Evolutionary conservation across 2,329 filamentous ascomycete genomes (phyloP).

Genomic region (Chlorencoelia australis): DNA sequence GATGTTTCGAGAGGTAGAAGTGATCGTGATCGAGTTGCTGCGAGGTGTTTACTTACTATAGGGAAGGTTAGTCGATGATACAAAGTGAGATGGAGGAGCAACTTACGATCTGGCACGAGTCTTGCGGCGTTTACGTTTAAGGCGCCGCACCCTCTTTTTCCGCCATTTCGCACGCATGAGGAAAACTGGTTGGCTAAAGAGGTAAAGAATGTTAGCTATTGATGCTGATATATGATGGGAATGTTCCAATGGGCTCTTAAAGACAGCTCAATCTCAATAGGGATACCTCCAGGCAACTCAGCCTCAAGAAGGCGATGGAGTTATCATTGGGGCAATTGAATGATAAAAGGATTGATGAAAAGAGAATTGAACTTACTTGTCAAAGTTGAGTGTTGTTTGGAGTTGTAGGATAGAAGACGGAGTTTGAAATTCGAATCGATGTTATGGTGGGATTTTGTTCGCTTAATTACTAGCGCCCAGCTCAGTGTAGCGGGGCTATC

Average conservation of each 20-base stretch:
- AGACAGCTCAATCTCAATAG: background rate
- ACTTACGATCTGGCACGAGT: conserved; percentile 93
- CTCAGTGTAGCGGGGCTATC: too few species aligned
- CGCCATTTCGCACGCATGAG: conserved; percentile 93
- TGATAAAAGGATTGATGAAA: too few species aligned
- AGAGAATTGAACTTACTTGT: too few species aligned
- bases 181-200: background rate
- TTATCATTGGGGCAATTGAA: too few species aligned
- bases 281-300: background rate
- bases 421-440: too few species aligned
- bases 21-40: conserved; percentile 33
- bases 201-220: background rate
- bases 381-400: too few species aligned
- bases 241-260: background rate
- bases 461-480: too few species aligned
- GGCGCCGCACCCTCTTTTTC: conserved; percentile 98
- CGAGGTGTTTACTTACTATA: conserved; percentile 35
- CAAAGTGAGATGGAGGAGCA: conserved; percentile 3
- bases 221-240: background rate
- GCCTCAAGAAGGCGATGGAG: too few species aligned
- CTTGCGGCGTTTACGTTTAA: conserved; percentile 99
- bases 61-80: conserved; percentile 11
- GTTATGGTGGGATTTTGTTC: too few species aligned
- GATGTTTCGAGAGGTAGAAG: conserved; percentile 23
- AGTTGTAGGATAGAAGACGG: too few species aligned